Base-by-base conservation (phyloP, 768 basidiomycete species). In the Boletus subparvulus region DNA sequence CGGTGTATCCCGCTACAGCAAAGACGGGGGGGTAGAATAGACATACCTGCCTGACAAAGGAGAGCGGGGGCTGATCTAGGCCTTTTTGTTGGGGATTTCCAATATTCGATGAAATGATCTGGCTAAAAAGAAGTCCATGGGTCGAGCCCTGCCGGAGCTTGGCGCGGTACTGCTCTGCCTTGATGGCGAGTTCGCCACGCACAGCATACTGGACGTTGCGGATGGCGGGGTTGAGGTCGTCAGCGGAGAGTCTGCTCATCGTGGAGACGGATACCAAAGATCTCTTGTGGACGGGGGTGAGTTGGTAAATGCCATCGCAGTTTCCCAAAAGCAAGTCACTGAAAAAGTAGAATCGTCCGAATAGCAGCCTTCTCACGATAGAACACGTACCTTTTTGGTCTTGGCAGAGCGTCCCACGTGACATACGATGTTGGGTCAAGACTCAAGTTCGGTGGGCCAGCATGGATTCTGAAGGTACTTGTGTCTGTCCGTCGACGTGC, bases 71-170 rank as follows among this genome's bases (percentile, higher is more conserved):
- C 70, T 99, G 96, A 73, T 98, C 87, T 50, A 99, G 80, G 0
- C 94, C 94, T 64, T 86, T 88, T 74, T 98, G 95, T 74, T 99
- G 96, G 0, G 97, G 96, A 68, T 99, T 98, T 11, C 96, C 96
- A 58, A 99, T 99, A 76, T 98, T 99, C 59, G 93, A 92, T 30
- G 85, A 89, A 71, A 97, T 96, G 73, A 98, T 80, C 64, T 84
- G 83, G 70, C 86, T 82, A 74, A 98, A 99, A 16, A 94, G 93
- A 16, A 98, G 80, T 19, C 76, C 77, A 61, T 82, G 75, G 55
- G 33, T 40, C 16, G 65, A 69, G 24, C 76, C 74, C 54, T 79
- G 73, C 73, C 84, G 82, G 67, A 98, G 83, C 63, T 79, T 73
- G 49, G 86, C 86, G 53, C 88, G 82, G 63, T 90, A 86, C 51